These are phyloP conservation scores for Thermomyces lanuginosus DNA, from an alignment of 2,329 filamentous ascomycete genomes.

Conservation along the genomic window DNA sequence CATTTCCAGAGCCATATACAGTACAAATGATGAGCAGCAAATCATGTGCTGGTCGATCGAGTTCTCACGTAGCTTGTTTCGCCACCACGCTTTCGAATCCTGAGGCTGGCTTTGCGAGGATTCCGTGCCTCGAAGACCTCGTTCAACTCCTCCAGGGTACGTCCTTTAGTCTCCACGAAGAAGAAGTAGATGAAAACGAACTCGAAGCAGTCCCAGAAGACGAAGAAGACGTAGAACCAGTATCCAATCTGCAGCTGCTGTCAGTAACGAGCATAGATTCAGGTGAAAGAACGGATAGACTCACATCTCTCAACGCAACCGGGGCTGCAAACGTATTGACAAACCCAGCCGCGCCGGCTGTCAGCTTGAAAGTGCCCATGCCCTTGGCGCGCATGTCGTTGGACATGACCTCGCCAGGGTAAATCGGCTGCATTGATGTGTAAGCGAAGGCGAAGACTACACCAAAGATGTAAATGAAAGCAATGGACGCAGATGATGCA, in stretches of 20 bases:
- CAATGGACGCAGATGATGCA: slow-evolving; percentile 5
- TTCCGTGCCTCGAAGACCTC: slow-evolving; percentile 22
- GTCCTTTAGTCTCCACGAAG: slow-evolving; percentile 18
- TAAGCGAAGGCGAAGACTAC: slow-evolving; percentile 11
- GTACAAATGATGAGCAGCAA: too few relatives aligned
- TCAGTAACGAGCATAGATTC: slow-evolving; percentile 3
- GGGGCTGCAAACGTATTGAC: slow-evolving; percentile 32
- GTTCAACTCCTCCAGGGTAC: slow-evolving; percentile 21
- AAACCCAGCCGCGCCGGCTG: slow-evolving; percentile 25
- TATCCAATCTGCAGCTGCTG: slow-evolving; percentile 8
- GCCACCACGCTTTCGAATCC: too few relatives aligned
- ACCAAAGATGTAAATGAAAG: slow-evolving; percentile 6
- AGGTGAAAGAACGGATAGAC: background rate
- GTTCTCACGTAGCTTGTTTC: too few relatives aligned
- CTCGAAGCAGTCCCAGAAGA: slow-evolving; percentile 15
- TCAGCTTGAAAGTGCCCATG: slow-evolving; percentile 28
- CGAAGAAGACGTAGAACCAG: slow-evolving; percentile 19
- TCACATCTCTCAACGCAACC: slow-evolving; percentile 23
- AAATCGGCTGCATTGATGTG: slow-evolving; percentile 32
- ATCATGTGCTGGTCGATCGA: too few relatives aligned
- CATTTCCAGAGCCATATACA: too few relatives aligned
- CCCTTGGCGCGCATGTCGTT: slow-evolving; percentile 40
- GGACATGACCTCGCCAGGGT: slow-evolving; percentile 37
- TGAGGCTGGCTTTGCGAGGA: slow-evolving; percentile 7
- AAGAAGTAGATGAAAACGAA: slow-evolving; percentile 16